These are phyloP conservation scores for Didymella lethalis DNA, from an alignment of 2,329 filamentous ascomycete genomes.

Conservation along the genomic window DNA sequence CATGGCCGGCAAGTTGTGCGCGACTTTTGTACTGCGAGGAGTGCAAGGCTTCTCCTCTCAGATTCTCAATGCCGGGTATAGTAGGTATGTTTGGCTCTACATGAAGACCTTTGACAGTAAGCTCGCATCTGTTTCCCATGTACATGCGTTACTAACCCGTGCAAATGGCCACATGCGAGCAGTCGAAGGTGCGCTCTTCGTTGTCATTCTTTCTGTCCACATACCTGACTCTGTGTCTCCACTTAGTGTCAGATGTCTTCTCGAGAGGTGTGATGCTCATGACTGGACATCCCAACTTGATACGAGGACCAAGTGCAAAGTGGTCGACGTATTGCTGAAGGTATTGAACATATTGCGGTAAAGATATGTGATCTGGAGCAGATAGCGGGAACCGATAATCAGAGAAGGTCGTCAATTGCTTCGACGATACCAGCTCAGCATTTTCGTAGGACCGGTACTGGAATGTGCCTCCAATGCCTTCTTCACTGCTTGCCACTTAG, in stretches of 20 bases:
- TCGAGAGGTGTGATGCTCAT: slow-evolving; percentile 32
- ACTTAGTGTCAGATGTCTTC: slow-evolving; percentile 28
- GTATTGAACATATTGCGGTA: slow-evolving; percentile 45
- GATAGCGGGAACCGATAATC: slow-evolving; percentile 56
- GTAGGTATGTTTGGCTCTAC: slow-evolving; percentile 42
- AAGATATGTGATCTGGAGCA: slow-evolving; percentile 48
- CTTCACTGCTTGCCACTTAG: slow-evolving; percentile 38
- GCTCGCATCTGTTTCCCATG: background rate
- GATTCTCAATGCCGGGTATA: slow-evolving; percentile 41
- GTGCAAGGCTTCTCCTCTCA: slow-evolving; percentile 39
- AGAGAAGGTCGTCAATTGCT: slow-evolving; percentile 61
- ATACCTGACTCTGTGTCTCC: slow-evolving; percentile 44
- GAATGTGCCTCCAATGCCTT: slow-evolving; percentile 59
- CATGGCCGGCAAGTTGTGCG: slow-evolving; percentile 36
- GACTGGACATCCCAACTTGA: slow-evolving; percentile 41
- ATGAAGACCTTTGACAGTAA: slow-evolving; percentile 28
- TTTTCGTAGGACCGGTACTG: slow-evolving; percentile 59
- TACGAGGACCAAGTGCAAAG: slow-evolving; percentile 34
- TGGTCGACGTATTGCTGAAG: slow-evolving; percentile 39
- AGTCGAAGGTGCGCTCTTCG: slow-evolving; percentile 35
- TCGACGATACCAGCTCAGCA: slow-evolving; percentile 61
- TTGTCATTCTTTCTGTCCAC: slow-evolving; percentile 21
- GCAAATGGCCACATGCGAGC: slow-evolving; percentile 42
- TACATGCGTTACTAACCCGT: slow-evolving; percentile 21
- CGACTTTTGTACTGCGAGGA: slow-evolving; percentile 43